Conservation (phyloP, 495 filamentous ascomycete genomes). For the Penicillium coprophilum region DNA sequence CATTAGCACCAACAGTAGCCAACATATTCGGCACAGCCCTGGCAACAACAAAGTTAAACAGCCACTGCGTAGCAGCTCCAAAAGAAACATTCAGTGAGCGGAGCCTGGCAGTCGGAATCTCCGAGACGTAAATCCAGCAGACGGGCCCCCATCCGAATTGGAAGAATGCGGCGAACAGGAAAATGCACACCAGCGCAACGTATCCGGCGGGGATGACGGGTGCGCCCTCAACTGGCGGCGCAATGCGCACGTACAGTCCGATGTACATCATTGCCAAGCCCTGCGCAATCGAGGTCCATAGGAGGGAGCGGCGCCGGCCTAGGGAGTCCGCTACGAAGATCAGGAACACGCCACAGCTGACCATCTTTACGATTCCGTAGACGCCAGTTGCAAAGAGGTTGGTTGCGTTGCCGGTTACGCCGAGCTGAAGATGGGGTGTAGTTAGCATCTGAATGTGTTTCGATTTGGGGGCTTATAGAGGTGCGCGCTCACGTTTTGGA, state of each 20-base stretch:
- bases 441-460: background rate
- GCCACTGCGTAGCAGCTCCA: conserved; percentile 63
- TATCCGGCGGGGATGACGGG: conserved; percentile 60
- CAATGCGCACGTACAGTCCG: conserved; percentile 72
- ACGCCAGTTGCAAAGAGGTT: conserved; percentile 55
- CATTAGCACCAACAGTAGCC: conserved; percentile 57
- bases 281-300: conserved; percentile 72
- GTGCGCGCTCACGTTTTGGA: conserved; percentile 25
- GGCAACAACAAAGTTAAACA: conserved; percentile 44
- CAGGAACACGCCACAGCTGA: conserved; percentile 61
- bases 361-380: conserved; percentile 56
- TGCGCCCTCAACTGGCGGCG: conserved; percentile 54
- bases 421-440: conserved; percentile 30
- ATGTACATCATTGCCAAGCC: conserved; percentile 76
- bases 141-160: conserved; percentile 79
- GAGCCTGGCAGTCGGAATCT: conserved; percentile 70
- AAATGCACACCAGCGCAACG: conserved; percentile 68
- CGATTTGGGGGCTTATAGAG: background rate
- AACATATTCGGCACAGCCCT: conserved; percentile 44
- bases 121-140: conserved; percentile 74
- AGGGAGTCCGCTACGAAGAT: conserved; percentile 70
- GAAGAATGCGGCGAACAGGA: conserved; percentile 73
- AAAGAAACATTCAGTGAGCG: conserved; percentile 66
- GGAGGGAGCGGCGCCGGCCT: conserved; percentile 66
- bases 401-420: conserved; percentile 44